These are phyloP conservation scores for Candida sp. DNA, from an alignment of 1,139 yeast genomes.

Conservation along the genomic window DNA sequence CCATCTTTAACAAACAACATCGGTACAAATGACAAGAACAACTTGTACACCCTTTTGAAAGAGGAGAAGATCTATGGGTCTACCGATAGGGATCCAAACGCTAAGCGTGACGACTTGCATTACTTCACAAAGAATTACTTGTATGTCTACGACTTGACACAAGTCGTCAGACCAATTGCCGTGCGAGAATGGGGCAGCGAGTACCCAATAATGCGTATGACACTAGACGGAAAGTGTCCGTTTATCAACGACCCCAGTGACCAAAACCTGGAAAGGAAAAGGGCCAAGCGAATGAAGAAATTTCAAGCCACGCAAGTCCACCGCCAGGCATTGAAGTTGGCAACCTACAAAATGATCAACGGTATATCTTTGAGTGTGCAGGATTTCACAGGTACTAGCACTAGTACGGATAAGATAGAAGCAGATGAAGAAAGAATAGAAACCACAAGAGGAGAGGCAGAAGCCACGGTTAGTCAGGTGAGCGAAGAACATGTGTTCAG, in stretches of 20 bases:
- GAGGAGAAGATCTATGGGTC: conserved; percentile 90
- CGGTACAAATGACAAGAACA: conserved; percentile 18
- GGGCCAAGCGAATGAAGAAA: conserved; percentile 39
- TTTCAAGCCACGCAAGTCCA: conserved; percentile 46
- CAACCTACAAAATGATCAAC: conserved; percentile 37
- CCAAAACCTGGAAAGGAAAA: conserved; percentile 43
- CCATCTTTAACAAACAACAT: conserved; percentile 9
- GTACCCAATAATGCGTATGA: conserved; percentile 48
- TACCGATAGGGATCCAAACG: conserved; percentile 86
- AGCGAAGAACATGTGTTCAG: conserved; percentile 21
- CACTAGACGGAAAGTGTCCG: conserved; percentile 75
- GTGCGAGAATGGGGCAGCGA: conserved; percentile 75
- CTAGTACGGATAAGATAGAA: conserved; percentile 31
- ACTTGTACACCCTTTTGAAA: conserved; percentile 69
- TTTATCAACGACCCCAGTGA: conserved; percentile 56
- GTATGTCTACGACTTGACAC: conserved; percentile 81
- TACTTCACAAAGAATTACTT: conserved; percentile 73
- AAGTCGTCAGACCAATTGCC: conserved; percentile 81
- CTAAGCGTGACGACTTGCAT: conserved; percentile 82
- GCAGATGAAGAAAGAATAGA: conserved; percentile 11
- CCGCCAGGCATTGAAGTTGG: conserved; percentile 39
- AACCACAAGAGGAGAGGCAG: not conserved
- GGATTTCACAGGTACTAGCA: conserved; percentile 30
- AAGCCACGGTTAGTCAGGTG: conserved; percentile 6
- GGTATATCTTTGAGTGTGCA: conserved; percentile 21